Conservation (phyloP, 257 asterid genomes). For the Gentiana macrophylla region DNA sequence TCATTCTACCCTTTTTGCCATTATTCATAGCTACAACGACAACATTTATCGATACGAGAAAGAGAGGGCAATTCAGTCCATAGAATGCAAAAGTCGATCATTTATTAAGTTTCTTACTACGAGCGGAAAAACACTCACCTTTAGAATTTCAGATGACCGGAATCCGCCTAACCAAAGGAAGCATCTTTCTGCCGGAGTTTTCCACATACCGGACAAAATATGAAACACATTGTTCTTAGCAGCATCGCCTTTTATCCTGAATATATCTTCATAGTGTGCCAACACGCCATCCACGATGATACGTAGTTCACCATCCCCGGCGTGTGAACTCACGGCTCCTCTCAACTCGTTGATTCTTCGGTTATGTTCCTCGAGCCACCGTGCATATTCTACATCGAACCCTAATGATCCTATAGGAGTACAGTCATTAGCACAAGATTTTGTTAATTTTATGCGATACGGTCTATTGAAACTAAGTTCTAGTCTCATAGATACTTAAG, state of each 20-base stretch:
- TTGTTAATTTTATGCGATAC: no score
- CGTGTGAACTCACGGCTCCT: constrained; percentile 93
- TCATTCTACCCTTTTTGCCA: no score
- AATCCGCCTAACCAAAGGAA: constrained; percentile 97
- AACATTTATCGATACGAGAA: no score
- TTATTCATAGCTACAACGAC: no score
- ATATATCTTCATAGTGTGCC: constrained; percentile 84
- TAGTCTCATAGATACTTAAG: not conserved
- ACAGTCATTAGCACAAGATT: constrained; percentile 8
- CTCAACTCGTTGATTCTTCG: constrained; percentile 80
- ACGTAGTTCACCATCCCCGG: constrained; percentile 91
- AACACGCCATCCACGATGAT: constrained; percentile 78
- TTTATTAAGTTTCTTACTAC: no score
- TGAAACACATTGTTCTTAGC: constrained; percentile 92
- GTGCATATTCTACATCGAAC: constrained; percentile 89
- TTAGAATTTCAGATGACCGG: constrained; percentile 92
- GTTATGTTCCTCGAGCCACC: constrained; percentile 96
- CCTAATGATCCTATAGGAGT: constrained; percentile 79
- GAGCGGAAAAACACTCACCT: constrained; percentile 24
- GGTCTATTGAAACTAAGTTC: not conserved
- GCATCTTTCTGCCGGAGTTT: constrained; percentile 95
- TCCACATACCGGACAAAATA: constrained; percentile 97
- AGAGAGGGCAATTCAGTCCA: no score
- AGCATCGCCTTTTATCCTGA: constrained; percentile 87
- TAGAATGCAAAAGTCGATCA: no score